phyloP scores from a whole-genome alignment of 1,139 yeast genomes.

The Komagataea norvegica region DNA sequence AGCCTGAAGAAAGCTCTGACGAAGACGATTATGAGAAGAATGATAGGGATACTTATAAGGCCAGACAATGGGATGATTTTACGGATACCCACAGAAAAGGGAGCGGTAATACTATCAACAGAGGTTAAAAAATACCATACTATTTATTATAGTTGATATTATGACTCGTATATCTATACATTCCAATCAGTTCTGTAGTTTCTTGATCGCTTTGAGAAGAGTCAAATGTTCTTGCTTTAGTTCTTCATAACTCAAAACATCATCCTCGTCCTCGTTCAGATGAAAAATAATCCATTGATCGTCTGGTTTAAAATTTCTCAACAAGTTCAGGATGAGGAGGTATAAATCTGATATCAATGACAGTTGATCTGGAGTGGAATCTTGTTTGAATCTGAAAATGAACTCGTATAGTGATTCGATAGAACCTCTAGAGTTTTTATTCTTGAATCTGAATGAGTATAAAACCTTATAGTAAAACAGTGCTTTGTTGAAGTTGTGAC shows the following conservation, averaged over 20 bases:
- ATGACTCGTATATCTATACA: no score
- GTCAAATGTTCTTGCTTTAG: constrained; percentile 20
- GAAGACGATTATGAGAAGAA: constrained; percentile 45
- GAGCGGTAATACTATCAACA: constrained; percentile 82
- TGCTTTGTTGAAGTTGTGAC: constrained; percentile 28
- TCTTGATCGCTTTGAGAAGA: constrained; percentile 5
- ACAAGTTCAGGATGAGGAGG: constrained; percentile 44
- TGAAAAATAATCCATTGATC: constrained; percentile 53
- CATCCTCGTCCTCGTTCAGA: constrained; percentile 21
- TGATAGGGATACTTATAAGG: constrained; percentile 55
- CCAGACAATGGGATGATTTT: constrained; percentile 90
- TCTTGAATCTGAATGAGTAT: constrained; percentile 48
- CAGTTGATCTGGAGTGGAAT: constrained; percentile 9
- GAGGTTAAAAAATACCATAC: constrained; percentile 43
- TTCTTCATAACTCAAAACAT: constrained; percentile 22
- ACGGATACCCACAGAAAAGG: constrained; percentile 83
- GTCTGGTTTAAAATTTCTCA: constrained; percentile 43
- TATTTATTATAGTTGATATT: neutral
- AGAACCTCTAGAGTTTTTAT: constrained; percentile 50
- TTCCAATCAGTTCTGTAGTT: constrained; percentile 2
- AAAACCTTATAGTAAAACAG: constrained; percentile 49
- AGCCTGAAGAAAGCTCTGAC: constrained; percentile 34
- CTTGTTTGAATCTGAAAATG: constrained; percentile 37
- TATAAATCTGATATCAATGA: constrained; percentile 28
- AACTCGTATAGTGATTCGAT: constrained; percentile 53